Evolutionary conservation across 139 green algal species (phyloP), one percentile per base, ranked within the genome.

Genomic region (Cymbomonas tetramitiformis): DNA sequence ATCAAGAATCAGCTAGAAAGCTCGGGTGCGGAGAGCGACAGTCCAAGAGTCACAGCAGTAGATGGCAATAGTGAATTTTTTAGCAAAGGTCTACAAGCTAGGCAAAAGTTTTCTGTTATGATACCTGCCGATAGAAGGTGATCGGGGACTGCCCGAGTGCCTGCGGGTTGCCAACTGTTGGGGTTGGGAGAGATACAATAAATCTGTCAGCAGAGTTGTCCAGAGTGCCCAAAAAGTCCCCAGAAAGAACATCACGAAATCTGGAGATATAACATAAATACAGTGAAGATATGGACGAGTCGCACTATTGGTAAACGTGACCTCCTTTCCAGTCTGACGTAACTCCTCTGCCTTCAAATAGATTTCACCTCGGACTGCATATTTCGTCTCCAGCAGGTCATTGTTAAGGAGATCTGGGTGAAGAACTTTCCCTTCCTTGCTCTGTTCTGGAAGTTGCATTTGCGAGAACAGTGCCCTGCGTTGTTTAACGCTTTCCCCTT

Each of bases 121-220:
- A n/a, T n/a, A n/a, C n/a, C n/a, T n/a, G n/a, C n/a, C n/a, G 80
- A 30, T 74, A 79, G 70, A 93, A 96, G 6, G 81, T 87, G 10
- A 95, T 58, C 9, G 87, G 86, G 62, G 83, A 82, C 48, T 89
- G 80, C 12, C 87, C 87, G 4, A 96, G 70, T 10, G 82, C 68
- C 39, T 96, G 87, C 34, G 87, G 87, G 68, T 96, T 96, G 48
- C 88, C 88, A 31, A 96, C n/a, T n/a, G n/a, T n/a, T n/a, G n/a
- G n/a, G n/a, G 85, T 51, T 96, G 95, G 10, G 88, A 95, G 77
- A 93, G 32, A 96, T 88, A 34, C 60, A 48, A 10, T 9, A 23
- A 23, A 52, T 33, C 44, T 18, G 15, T 44, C 18, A 44, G 38
- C 15, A n/a, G 38, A 44, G 15, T 15, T n/a, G 15, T 44, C n/a